Conservation (phyloP, 805 yeast genomes). For the Brettanomyces custersianus region DNA sequence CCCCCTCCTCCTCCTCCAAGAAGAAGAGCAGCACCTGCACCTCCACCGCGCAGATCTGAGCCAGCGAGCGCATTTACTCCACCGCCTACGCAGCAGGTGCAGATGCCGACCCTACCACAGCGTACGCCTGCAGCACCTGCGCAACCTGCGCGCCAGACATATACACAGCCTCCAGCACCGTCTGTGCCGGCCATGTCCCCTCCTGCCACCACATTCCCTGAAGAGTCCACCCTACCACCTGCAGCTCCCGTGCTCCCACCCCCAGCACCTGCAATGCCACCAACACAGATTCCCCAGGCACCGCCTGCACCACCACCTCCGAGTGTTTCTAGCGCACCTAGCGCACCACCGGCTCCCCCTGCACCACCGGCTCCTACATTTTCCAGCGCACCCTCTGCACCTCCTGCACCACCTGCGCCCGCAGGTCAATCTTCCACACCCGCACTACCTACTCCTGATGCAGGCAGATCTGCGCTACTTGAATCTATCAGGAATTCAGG, state of each 20-base stretch:
- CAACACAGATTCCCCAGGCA: constrained; percentile 12
- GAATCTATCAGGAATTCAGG: constrained; percentile 84
- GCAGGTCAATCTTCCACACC: constrained; percentile 16
- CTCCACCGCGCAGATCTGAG: constrained; percentile 33
- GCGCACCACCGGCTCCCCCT: constrained; percentile 14
- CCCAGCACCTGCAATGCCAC: constrained; percentile 12
- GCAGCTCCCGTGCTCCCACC: constrained; percentile 20
- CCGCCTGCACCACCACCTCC: constrained; percentile 32
- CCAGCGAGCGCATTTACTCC: constrained; percentile 12
- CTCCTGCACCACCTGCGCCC: constrained; percentile 24
- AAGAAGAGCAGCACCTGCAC: constrained; percentile 30
- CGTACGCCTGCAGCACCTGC: background rate
- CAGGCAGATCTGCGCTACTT: constrained; percentile 70
- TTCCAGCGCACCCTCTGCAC: constrained; percentile 8
- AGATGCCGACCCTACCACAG: too few relatives aligned
- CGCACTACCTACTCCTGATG: constrained; percentile 10
- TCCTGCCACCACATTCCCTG: constrained; percentile 7
- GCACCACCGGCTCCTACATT: constrained; percentile 22
- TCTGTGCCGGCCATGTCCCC: constrained; percentile 18
- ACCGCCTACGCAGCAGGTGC: constrained; percentile 6
- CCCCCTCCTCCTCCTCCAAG: constrained; percentile 29
- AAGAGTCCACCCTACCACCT: constrained; percentile 9
- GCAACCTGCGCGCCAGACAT: background rate
- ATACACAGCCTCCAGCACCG: constrained; percentile 2
- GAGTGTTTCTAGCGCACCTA: constrained; percentile 16